A percentile compares a stretch with the other conserved stretches of the same genome.
These are phyloP conservation scores for Zymoseptoria crescenta DNA, from an alignment of 2,329 filamentous ascomycete species.

Conservation along the genomic window DNA sequence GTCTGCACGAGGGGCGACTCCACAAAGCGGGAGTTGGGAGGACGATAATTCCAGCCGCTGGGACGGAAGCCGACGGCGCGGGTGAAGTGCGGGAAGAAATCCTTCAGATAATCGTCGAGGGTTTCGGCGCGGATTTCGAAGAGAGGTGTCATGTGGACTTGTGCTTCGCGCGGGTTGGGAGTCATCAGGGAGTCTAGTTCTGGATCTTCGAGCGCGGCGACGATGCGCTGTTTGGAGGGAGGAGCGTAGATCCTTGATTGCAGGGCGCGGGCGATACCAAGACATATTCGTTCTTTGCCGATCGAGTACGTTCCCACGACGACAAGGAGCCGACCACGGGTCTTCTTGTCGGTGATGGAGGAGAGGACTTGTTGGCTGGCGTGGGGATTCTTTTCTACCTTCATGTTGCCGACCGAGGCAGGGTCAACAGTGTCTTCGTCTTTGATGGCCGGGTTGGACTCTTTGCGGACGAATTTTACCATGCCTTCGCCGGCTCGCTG, in stretches of 20 bases:
- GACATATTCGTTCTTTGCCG: slow-evolving; percentile 91
- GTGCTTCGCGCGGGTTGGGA: slow-evolving; percentile 69
- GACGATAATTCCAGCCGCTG: slow-evolving; percentile 88
- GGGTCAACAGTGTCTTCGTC: slow-evolving; percentile 30
- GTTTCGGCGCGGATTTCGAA: slow-evolving; percentile 92
- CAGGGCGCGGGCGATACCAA: slow-evolving; percentile 82
- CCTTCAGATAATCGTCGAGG: slow-evolving; percentile 76
- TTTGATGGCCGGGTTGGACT: slow-evolving; percentile 33
- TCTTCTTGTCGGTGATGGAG: slow-evolving; percentile 27
- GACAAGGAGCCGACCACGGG: slow-evolving; percentile 67
- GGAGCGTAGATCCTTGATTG: slow-evolving; percentile 84
- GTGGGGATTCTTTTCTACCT: slow-evolving; percentile 26
- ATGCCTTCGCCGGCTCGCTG: slow-evolving; percentile 51
- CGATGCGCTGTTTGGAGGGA: slow-evolving; percentile 73
- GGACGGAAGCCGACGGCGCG: slow-evolving; percentile 86
- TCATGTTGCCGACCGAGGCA: slow-evolving; percentile 30
- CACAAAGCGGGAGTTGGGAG: slow-evolving; percentile 55
- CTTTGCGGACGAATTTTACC: slow-evolving; percentile 52
- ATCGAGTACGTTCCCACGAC: slow-evolving; percentile 97
- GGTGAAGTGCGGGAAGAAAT: slow-evolving; percentile 72
- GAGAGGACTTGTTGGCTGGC: slow-evolving; percentile 24
- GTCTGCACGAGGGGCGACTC: slow-evolving; percentile 57
- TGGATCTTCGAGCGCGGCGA: slow-evolving; percentile 73
- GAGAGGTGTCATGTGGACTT: slow-evolving; percentile 95
- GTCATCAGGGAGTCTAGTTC: slow-evolving; percentile 75